Evolutionary conservation across 2,329 filamentous ascomycete species (phyloP).

Genomic region (Ascosphaera acerosa): DNA sequence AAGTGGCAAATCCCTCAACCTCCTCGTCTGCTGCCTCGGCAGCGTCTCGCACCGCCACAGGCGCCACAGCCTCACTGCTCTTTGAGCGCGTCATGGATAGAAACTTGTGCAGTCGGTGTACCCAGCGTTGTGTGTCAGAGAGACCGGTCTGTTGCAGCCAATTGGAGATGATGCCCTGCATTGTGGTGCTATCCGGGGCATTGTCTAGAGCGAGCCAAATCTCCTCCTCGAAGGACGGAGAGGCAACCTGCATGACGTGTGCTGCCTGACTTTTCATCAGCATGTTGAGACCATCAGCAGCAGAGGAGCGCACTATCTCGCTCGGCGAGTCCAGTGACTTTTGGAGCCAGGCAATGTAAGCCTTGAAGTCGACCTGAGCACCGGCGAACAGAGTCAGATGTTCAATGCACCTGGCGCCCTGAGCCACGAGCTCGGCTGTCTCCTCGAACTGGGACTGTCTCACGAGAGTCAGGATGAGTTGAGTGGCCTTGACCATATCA

Average conservation of each 20-base stretch:
- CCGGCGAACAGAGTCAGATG: constrained; percentile 83
- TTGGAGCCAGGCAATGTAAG: constrained; percentile 66
- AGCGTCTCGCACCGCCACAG: constrained; percentile 17
- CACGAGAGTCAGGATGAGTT: constrained; percentile 71
- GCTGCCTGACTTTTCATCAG: constrained; percentile 81
- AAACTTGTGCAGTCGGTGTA: constrained; percentile 66
- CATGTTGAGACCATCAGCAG: constrained; percentile 72
- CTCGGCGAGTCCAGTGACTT: constrained; percentile 46
- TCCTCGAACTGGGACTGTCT: constrained; percentile 57
- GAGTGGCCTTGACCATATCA: constrained; percentile 72
- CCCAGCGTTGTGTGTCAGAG: constrained; percentile 56
- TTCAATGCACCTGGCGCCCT: constrained; percentile 61
- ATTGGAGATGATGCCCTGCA: constrained; percentile 70
- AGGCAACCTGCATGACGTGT: constrained; percentile 52
- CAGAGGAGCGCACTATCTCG: constrained; percentile 46
- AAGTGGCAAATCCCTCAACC: constrained; percentile 79
- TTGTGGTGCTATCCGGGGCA: constrained; percentile 46
- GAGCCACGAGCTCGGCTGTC: constrained; percentile 42
- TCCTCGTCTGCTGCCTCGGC: constrained; percentile 90
- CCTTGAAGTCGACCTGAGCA: constrained; percentile 56
- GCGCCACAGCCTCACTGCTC: constrained; percentile 21
- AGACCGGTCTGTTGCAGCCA: constrained; percentile 85
- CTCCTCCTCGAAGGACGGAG: constrained; percentile 62
- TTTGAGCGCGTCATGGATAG: constrained; percentile 66
- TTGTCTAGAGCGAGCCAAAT: constrained; percentile 75